A percentile compares a stretch with the other conserved stretches of the same genome.
Evolutionary conservation across 768 basidiomycete genomes (phyloP).

Genomic region (Tricholoma saponaceum): DNA sequence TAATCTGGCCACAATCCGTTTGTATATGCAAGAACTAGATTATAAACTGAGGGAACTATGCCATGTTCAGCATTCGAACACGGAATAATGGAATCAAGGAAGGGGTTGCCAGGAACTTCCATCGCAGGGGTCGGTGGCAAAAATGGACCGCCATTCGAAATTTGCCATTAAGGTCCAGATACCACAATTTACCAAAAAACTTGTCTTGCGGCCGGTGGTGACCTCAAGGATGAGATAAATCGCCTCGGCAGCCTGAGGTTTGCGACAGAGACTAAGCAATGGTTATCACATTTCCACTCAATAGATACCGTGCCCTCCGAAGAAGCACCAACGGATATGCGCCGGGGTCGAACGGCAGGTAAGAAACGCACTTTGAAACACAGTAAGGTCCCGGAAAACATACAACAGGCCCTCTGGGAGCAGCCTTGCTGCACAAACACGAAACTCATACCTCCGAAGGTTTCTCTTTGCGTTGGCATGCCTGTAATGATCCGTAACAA

Average conservation of each 20-base stretch:
- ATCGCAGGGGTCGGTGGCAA: too few relatives aligned
- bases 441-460: slow-evolving; percentile 15
- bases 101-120: too few relatives aligned
- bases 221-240: slow-evolving; percentile 37
- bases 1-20: too few relatives aligned
- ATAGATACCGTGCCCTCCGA: slow-evolving; percentile 15
- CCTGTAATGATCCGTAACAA: slow-evolving; percentile 11
- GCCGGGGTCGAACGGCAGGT: not conserved
- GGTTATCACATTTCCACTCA: slow-evolving; percentile 4
- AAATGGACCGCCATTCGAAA: too few relatives aligned
- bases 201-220: too few relatives aligned
- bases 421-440: not conserved
- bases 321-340: slow-evolving; percentile 3
- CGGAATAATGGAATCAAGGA: too few relatives aligned
- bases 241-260: slow-evolving; percentile 23
- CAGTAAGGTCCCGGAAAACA: not conserved
- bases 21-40: too few relatives aligned
- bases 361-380: too few relatives aligned
- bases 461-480: slow-evolving; percentile 25
- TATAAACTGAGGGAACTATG: too few relatives aligned
- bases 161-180: too few relatives aligned
- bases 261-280: slow-evolving; percentile 22
- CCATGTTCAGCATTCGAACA: too few relatives aligned
- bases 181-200: too few relatives aligned
- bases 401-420: not conserved